phyloP scores from a whole-genome alignment of 2,329 filamentous ascomycete genomes.

The Aaosphaeria arxii region DNA sequence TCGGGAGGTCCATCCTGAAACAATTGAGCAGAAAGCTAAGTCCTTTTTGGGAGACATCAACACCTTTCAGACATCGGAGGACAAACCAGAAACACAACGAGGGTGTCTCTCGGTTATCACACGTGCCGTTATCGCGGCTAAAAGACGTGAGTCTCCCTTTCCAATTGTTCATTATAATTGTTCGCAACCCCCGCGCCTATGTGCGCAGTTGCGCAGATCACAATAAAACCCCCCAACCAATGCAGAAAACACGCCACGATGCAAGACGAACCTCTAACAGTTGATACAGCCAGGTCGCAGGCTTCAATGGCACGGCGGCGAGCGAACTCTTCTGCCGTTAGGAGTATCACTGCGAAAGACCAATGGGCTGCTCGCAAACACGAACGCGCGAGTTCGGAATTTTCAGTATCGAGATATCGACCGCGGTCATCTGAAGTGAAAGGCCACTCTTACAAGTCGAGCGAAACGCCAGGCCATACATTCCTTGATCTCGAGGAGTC shows the following conservation, averaged over 20 bases:
- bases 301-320: slow-evolving; percentile 39
- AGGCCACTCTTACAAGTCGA: slow-evolving; percentile 34
- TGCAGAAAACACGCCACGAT: background rate
- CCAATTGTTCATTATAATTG: slow-evolving; percentile 1
- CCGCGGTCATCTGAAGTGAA: slow-evolving; percentile 25
- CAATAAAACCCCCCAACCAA: too few species aligned
- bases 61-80: slow-evolving; percentile 70
- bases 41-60: slow-evolving; percentile 62
- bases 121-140: slow-evolving; percentile 64
- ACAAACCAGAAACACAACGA: slow-evolving; percentile 68
- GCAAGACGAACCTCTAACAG: background rate
- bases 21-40: slow-evolving; percentile 62
- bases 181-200: background rate
- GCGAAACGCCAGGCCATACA: slow-evolving; percentile 49
- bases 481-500: slow-evolving; percentile 70
- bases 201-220: too few species aligned
- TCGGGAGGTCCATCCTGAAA: slow-evolving; percentile 68
- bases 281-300: slow-evolving; percentile 25
- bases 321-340: slow-evolving; percentile 45
- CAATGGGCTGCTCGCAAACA: slow-evolving; percentile 37
- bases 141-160: slow-evolving; percentile 59
- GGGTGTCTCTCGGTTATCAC: slow-evolving; percentile 75
- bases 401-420: slow-evolving; percentile 34
- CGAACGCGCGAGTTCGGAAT: slow-evolving; percentile 48
- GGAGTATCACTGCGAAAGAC: slow-evolving; percentile 39